Evolutionary conservation across 2,329 filamentous ascomycete species (phyloP), one percentile per base, ranked within the genome.

Genomic region (Calycina marina): DNA sequence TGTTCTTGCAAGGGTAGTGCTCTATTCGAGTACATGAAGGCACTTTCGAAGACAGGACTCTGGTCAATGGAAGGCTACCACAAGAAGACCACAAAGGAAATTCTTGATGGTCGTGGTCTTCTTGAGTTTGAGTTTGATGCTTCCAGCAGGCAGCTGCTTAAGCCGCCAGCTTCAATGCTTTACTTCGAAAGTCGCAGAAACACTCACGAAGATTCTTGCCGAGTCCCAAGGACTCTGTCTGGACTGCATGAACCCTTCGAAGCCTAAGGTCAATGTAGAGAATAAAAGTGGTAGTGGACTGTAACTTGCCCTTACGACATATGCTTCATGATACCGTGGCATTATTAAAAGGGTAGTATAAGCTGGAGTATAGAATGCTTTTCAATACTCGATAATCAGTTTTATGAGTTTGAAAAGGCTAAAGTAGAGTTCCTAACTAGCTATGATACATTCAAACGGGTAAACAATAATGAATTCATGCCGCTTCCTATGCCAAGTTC

Each of bases 211-310:
- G 6, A 18, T 40, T 3, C 1, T 6, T 10, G 25, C 11, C 4
- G 12, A 40, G 8, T 43, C 39, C 13, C 12, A 36, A 11, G 39
- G 40, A 8, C 18, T 43, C 2, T 43, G 40, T 18, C 17, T 43
- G 3, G 36, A 41, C 16, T 43, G 37, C 13, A 40, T 43, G 32
- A 16, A 34, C 5, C 14, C 17, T 8, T 17, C 17, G 1, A 31
- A 6, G 13, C 25, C 27, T 2, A 37, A 38, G 11, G 17, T 15
- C 4, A 25, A 28, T 2, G 33, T 20, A 13, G 5, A 25, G 9
- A 28, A 32, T 20, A 13, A 29, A 3, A n/a, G n/a, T n/a, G n/a
- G n/a, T n/a, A n/a, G n/a, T n/a, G n/a, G n/a, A n/a, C n/a, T n/a
- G n/a, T n/a, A n/a, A n/a, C n/a, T n/a, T n/a, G n/a, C n/a, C n/a